Percentiles rank a stretch among this genome's conserved stretches.
Conservation (phyloP, 495 filamentous ascomycete species). For the Neurospora cerealis region DNA sequence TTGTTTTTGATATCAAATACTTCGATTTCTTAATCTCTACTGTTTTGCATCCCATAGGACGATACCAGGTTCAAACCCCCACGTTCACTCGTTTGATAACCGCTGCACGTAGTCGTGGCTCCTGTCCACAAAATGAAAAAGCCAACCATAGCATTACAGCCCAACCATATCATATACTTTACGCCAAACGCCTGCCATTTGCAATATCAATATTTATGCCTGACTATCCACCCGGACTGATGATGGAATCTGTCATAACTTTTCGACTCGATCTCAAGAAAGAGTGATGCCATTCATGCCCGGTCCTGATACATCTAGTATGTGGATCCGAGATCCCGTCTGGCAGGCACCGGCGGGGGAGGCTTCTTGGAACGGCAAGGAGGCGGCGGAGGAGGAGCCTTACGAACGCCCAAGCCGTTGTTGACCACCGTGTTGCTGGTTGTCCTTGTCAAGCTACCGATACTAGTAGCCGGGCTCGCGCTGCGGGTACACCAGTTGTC, state of each 20-base stretch:
- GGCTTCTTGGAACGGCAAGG: slow-evolving; percentile 75
- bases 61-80: background rate
- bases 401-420: slow-evolving; percentile 40
- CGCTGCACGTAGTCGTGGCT: background rate
- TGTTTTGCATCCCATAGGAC: background rate
- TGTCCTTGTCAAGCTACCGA: slow-evolving; percentile 47
- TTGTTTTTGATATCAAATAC: background rate
- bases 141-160: background rate
- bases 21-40: background rate
- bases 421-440: slow-evolving; percentile 43
- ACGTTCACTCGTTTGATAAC: background rate
- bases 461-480: slow-evolving; percentile 53
- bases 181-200: background rate
- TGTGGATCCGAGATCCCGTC: slow-evolving; percentile 19
- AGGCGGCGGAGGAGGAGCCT: slow-evolving; percentile 71
- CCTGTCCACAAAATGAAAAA: background rate
- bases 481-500: slow-evolving; percentile 46
- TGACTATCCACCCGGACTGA: background rate
- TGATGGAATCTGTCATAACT: background rate
- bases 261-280: background rate
- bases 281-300: background rate
- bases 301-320: slow-evolving; percentile 14
- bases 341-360: slow-evolving; percentile 49
- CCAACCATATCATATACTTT: background rate
- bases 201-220: background rate